Evolutionary conservation across 257 asterid genomes (phyloP), one percentile per base, ranked within the genome.

Genomic region (Solanum ossicruentum): DNA sequence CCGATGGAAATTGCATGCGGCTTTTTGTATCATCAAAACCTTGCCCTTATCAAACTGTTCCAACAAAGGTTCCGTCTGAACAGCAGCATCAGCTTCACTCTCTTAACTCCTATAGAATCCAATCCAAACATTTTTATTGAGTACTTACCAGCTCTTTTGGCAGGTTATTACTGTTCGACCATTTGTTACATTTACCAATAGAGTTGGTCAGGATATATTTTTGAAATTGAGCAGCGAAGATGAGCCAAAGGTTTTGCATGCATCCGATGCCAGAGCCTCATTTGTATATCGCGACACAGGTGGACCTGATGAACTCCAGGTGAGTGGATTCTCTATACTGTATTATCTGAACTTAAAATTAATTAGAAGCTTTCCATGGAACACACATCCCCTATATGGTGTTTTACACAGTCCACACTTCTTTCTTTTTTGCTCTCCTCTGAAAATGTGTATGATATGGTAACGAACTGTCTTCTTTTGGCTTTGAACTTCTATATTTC

Each of bases 81-180:
- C 82, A 77, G 60, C 17, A 52, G 65, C 43, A 78, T 21, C 65
- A 5, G 28, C 49, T 78, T 52, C 17, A 10, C 23, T 78, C 83
- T 49, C 61, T 28, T 3, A 75, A 81, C 84, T 84, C 85, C 72
- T 65, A 28, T n/a, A 55, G 47, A 83, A 60, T 63, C 54, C 55
- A 57, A 71, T 81, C 83, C 81, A 16, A 52, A 82, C 61, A 26
- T 84, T 88, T 26, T 80, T 12, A 21, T 45, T 9, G 84, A 57
- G 85, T 79, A 86, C 92, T 90, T 81, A 72, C 85, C 81, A 67
- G 82, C 67, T 77, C 81, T 23, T 86, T 80, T 88, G 47, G 47
- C 93, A 96, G 99, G 98, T 96, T 49, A 95, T 96, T 57, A 89
- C 93, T 72, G 86, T 96, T 82, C 92, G 98, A 21, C 98, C 99